phyloP scores from a whole-genome alignment of 2,329 filamentous ascomycete species.

The Fusarium equiseti region DNA sequence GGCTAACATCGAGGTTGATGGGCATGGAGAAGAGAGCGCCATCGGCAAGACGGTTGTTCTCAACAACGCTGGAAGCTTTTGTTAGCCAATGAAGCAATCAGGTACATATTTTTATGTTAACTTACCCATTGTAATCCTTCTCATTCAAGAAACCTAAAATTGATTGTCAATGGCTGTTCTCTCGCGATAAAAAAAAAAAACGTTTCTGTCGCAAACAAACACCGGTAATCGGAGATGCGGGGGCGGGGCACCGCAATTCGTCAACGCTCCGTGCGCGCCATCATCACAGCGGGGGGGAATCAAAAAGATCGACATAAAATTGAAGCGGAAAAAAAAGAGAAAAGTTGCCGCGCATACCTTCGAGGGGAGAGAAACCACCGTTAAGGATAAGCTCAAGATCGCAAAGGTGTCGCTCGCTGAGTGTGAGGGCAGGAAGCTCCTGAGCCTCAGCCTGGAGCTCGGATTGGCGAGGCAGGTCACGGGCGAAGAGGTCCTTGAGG shows the following conservation, averaged over 20 bases:
- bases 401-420: constrained; percentile 95
- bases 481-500: constrained; percentile 97
- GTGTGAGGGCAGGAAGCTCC: constrained; percentile 82
- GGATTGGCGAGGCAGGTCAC: constrained; percentile 85
- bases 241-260: constrained; percentile 38
- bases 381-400: constrained; percentile 98
- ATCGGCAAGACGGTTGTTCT: constrained; percentile 85
- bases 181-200: not conserved
- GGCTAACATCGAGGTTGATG: constrained; percentile 89
- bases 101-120: constrained; percentile 10
- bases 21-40: constrained; percentile 96
- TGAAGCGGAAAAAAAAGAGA: not conserved
- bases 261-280: constrained; percentile 31
- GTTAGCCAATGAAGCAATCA: constrained; percentile 44
- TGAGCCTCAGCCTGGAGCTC: constrained; percentile 88
- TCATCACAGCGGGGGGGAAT: constrained; percentile 28
- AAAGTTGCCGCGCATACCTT: constrained; percentile 73
- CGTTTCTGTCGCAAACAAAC: constrained; percentile 17
- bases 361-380: constrained; percentile 96
- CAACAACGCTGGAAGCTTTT: constrained; percentile 77
- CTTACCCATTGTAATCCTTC: constrained; percentile 94
- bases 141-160: constrained; percentile 91
- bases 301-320: not conserved
- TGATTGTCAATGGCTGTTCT: constrained; percentile 28
- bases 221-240: constrained; percentile 38